Conservation (phyloP, 495 filamentous ascomycete species). For the Talaromyces adpressus region DNA sequence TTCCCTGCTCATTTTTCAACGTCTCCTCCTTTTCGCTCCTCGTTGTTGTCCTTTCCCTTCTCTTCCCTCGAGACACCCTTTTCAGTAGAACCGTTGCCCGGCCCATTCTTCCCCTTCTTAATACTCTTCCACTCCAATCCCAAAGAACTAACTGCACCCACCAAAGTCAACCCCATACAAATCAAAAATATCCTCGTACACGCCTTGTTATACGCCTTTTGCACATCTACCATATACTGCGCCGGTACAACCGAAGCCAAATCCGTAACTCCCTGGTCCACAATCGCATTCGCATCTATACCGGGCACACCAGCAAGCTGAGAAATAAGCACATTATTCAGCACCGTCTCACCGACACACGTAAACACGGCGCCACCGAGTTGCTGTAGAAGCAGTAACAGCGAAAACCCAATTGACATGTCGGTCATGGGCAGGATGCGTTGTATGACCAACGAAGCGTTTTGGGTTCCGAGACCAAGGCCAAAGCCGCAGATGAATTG, state of each 20-base stretch:
- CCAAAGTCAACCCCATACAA: constrained; percentile 19
- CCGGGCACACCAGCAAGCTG: constrained; percentile 15
- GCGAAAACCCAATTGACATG: constrained; percentile 27
- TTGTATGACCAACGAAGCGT: constrained; percentile 21
- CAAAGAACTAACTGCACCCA: constrained; percentile 21
- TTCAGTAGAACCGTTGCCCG: not conserved
- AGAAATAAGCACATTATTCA: constrained; percentile 14
- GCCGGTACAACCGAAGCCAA: constrained; percentile 16
- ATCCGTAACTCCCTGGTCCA: constrained; percentile 21
- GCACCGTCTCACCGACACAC: constrained; percentile 41
- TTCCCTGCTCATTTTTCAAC: not conserved
- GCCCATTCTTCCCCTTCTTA: constrained; percentile 16
- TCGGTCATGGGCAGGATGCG: constrained; percentile 20
- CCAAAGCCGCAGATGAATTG: constrained; percentile 23
- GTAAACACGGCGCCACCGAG: constrained; percentile 55
- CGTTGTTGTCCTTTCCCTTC: not conserved
- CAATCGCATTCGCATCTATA: constrained; percentile 12
- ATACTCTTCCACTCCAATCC: constrained; percentile 35
- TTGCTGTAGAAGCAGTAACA: constrained; percentile 47
- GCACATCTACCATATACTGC: constrained; percentile 13
- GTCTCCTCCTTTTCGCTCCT: not conserved
- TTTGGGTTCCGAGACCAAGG: constrained; percentile 19
- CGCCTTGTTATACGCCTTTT: constrained; percentile 24
- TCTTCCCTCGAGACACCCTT: not conserved
- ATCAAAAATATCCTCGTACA: constrained; percentile 21